These are phyloP conservation scores for Dianthus caryophyllus DNA, from an alignment of 148 eudicot species.

Conservation along the genomic window DNA sequence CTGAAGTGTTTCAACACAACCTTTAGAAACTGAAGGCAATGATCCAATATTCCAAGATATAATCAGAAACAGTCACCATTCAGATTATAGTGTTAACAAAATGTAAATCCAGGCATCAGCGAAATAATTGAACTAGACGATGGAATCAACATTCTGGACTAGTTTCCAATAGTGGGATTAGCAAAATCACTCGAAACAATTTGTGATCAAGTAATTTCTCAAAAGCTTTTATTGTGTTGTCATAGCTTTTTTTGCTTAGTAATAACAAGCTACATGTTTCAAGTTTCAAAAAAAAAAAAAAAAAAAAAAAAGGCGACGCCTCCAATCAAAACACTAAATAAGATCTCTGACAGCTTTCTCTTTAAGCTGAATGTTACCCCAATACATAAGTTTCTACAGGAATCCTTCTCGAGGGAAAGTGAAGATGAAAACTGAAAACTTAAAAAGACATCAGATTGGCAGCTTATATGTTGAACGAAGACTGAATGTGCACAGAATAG, in stretches of 20 bases:
- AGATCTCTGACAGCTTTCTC: not conserved
- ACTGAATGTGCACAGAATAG: not conserved
- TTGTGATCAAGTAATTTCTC: not conserved
- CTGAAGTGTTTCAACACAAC: not conserved
- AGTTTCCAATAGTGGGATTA: not conserved
- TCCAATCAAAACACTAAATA: not conserved
- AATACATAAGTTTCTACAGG: not conserved
- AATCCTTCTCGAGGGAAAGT: not conserved
- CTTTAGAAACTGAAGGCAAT: not conserved
- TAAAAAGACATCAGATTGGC: not conserved
- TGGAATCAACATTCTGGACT: not conserved
- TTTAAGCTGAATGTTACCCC: not conserved
- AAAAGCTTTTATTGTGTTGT: too few relatives aligned
- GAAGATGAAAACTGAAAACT: not conserved
- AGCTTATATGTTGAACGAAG: not conserved
- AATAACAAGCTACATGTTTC: too few relatives aligned
- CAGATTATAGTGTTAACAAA: too few relatives aligned
- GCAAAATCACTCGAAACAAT: not conserved
- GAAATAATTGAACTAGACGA: not conserved
- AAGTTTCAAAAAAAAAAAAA: too few relatives aligned
- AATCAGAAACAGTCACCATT: not conserved
- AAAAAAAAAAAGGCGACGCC: not conserved
- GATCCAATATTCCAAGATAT: not conserved
- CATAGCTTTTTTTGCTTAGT: too few relatives aligned
- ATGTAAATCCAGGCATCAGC: too few relatives aligned